Evolutionary conservation across 805 yeast genomes (phyloP), one percentile per base, ranked within the genome.

Genomic region (Sugiyamaella qingdaonensis): DNA sequence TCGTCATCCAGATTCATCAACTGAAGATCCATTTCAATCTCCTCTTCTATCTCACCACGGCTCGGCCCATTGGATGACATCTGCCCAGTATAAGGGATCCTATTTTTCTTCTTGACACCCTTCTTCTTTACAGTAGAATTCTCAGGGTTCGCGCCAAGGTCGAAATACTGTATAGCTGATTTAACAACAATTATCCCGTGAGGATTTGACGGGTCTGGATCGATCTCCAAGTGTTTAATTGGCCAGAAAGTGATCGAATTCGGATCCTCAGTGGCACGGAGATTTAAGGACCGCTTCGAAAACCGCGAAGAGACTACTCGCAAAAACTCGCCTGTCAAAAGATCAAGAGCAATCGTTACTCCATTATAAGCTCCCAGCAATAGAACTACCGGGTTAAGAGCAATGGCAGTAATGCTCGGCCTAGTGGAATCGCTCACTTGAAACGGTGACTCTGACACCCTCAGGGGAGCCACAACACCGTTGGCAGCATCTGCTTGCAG

Each of bases 341-440:
- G 51, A 31, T 67, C 68, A 37, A 54, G 49, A n/a, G 65, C 64
- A 4, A 54, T 37, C 1, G 63, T 60, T 3, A 60, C 54, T 27
- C 69, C 69, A 49, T 62, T 58, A 45, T 59, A 58, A 11, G 68
- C 64, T 1, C 64, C 64, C 10, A 61, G 54, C 10, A 66, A 58
- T 10, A 67, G 47, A 2, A 66, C 66, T 18, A 58, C 63, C 0
- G 69, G 54, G 48, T 67, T 67, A 37, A 65, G 24, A 2, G 69
- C 64, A n/a, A 66, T 45, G 10, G 61, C 57, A 1, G 66, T 59
- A 24, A 64, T 54, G 21, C 58, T 55, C 10, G 65, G 65, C 42
- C 43, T 10, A 10, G 37, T 16, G 10, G 52, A 39, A 7, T 32
- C 56, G 9, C 34, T 48, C 13, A 53, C 54, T 34, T 56, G 53